These are phyloP conservation scores for Arabidopsis lyrata DNA, from an alignment of 441 rosid genomes.

Conservation along the genomic window DNA sequence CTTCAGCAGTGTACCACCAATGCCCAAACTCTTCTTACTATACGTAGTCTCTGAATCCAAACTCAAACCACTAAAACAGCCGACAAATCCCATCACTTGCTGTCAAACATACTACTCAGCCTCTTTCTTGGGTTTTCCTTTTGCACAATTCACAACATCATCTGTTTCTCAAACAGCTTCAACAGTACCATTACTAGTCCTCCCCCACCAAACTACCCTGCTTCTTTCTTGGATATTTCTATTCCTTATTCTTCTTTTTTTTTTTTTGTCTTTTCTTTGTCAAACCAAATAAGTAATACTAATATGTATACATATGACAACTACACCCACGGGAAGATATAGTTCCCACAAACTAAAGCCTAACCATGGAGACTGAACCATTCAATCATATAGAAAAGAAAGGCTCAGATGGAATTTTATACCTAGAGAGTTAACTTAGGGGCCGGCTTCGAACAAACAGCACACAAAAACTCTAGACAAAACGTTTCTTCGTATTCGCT, in stretches of 20 bases:
- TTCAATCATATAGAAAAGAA: conserved; percentile 36
- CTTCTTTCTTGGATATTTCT: conserved; percentile 1
- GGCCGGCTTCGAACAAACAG: conserved; percentile 57
- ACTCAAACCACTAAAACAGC: neutral
- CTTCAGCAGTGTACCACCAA: conserved; percentile 18
- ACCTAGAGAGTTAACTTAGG: conserved; percentile 44
- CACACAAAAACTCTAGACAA: conserved; percentile 78
- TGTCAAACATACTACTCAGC: neutral
- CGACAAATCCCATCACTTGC: neutral
- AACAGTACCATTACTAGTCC: conserved; percentile 2
- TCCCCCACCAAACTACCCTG: neutral
- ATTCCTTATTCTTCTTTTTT: neutral
- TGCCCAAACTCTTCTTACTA: conserved; percentile 2
- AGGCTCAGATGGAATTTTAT: conserved; percentile 28
- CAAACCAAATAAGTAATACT: conserved; percentile 15
- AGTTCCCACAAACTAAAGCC: conserved; percentile 25
- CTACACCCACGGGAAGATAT: conserved; percentile 24
- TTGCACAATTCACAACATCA: neutral
- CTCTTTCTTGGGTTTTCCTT: conserved; percentile 1
- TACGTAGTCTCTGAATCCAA: neutral
- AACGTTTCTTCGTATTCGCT: conserved; percentile 89
- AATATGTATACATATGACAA: neutral
- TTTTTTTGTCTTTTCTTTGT: neutral
- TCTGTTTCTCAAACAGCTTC: neutral
- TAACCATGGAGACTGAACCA: conserved; percentile 51